A percentile compares a stretch with the other conserved stretches of the same genome.
Conservation (phyloP, 2,329 filamentous ascomycete genomes). For the Cylindrodendrum hubeiense region DNA sequence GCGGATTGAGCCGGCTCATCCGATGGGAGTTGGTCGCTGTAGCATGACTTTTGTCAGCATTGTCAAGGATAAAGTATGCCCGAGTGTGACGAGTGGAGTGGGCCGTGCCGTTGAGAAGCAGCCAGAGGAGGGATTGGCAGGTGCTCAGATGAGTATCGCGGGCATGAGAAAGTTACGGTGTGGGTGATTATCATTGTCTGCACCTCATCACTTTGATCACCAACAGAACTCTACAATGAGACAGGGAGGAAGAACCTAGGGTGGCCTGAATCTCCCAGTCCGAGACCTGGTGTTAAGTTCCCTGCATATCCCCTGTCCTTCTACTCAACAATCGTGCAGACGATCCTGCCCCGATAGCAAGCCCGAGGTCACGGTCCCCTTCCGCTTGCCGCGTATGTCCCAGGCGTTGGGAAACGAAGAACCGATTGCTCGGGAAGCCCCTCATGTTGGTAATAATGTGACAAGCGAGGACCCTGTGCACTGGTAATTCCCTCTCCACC, state of each 20-base stretch:
- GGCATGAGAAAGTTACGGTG: slow-evolving; percentile 33
- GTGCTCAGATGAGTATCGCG: slow-evolving; percentile 17
- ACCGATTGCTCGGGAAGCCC: slow-evolving; percentile 2
- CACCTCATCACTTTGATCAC: slow-evolving; percentile 35
- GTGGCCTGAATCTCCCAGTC: neutral
- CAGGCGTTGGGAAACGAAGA: neutral
- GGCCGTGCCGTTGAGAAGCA: slow-evolving; percentile 20
- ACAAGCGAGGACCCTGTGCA: neutral
- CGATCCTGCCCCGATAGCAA: neutral
- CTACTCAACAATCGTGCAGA: slow-evolving; percentile 9
- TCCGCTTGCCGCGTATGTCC: neutral
- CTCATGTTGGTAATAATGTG: slow-evolving; percentile 13
- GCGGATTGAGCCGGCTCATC: neutral
- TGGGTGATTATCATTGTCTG: slow-evolving; percentile 34
- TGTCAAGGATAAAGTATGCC: neutral
- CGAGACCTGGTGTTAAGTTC: neutral
- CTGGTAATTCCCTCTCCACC: neutral
- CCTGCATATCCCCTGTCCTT: slow-evolving; percentile 2
- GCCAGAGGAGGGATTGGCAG: slow-evolving; percentile 15
- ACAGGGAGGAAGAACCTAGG: neutral
- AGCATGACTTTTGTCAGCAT: neutral
- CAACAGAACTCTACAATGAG: slow-evolving; percentile 34
- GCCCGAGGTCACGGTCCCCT: neutral
- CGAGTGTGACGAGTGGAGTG: slow-evolving; percentile 11
- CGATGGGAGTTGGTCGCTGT: neutral